Conservation (phyloP, 129 eudicot genomes). For the Lactuca saligna region DNA sequence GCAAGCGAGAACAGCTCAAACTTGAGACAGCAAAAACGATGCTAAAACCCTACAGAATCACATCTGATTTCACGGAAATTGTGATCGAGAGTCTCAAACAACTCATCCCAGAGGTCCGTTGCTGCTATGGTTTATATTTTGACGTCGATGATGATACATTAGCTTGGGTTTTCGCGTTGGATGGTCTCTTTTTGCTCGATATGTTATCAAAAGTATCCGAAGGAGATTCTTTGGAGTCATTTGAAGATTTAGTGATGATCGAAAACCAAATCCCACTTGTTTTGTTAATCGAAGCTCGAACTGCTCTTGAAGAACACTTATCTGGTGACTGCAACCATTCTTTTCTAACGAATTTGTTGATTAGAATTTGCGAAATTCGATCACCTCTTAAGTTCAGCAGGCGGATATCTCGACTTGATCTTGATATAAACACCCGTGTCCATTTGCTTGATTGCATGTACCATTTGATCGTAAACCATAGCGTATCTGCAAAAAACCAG, state of each 20-base stretch:
- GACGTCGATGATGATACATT: slow-evolving; percentile 30
- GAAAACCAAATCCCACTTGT: slow-evolving; percentile 50
- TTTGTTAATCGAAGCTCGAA: slow-evolving; percentile 25
- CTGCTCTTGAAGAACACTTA: slow-evolving; percentile 30
- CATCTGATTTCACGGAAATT: slow-evolving; percentile 10
- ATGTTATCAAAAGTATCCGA: slow-evolving; percentile 14
- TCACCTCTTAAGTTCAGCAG: slow-evolving; percentile 37
- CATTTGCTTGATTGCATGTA: slow-evolving; percentile 31
- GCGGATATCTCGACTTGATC: slow-evolving; percentile 28
- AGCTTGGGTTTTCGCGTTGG: slow-evolving; percentile 52
- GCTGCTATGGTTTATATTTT: slow-evolving; percentile 42
- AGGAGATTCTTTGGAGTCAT: slow-evolving; percentile 18
- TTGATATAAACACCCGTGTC: slow-evolving; percentile 9
- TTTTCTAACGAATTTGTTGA: slow-evolving; percentile 13
- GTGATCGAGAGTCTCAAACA: slow-evolving; percentile 33
- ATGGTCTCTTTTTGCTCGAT: slow-evolving; percentile 49
- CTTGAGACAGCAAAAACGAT: slow-evolving; percentile 21
- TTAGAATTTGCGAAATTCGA: slow-evolving; percentile 21
- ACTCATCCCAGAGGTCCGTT: slow-evolving; percentile 35
- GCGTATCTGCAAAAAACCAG: slow-evolving; percentile 3
- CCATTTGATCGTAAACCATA: slow-evolving; percentile 28
- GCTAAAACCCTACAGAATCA: slow-evolving; percentile 32
- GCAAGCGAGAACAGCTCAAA: slow-evolving; percentile 34
- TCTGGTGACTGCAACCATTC: slow-evolving; percentile 33
- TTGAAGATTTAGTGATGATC: slow-evolving; percentile 36